phyloP scores from a whole-genome alignment of 1,139 yeast species.

The Tardiomyces blankii region DNA sequence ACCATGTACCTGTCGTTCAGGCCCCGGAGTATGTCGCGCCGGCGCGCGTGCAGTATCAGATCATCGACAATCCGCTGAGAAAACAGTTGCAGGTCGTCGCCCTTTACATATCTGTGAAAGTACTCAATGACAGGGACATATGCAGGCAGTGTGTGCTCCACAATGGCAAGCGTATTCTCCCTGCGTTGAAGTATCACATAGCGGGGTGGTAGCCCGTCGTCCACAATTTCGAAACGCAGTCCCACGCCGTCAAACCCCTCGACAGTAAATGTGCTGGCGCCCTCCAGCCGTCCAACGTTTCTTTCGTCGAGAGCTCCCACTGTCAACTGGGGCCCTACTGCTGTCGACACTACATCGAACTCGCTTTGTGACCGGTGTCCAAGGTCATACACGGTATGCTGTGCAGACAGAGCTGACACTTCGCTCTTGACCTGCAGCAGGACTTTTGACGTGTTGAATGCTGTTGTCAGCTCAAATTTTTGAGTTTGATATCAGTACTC shows the following conservation, averaged over 20 bases:
- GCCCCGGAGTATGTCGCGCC: slow-evolving; percentile 5
- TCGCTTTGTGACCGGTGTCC: background rate
- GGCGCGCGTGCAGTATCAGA: slow-evolving; percentile 6
- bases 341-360: background rate
- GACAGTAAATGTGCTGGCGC: background rate
- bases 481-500: no score
- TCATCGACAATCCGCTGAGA: slow-evolving; percentile 9
- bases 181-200: background rate
- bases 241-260: slow-evolving; percentile 13
- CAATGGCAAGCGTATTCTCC: background rate
- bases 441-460: background rate
- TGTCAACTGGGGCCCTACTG: background rate
- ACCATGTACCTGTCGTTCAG: slow-evolving; percentile 7
- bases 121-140: slow-evolving; percentile 12
- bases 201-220: slow-evolving; percentile 6
- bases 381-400: background rate
- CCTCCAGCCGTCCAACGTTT: background rate
- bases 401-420: background rate
- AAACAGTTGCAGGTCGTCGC: slow-evolving; percentile 8
- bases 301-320: background rate
- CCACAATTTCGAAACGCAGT: slow-evolving; percentile 14
- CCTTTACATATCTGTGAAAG: slow-evolving; percentile 9
- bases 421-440: background rate
- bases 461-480: background rate
- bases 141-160: slow-evolving; percentile 15